Base-by-base conservation (phyloP, 164 flowering plant species). In the Sextonia rubra region DNA sequence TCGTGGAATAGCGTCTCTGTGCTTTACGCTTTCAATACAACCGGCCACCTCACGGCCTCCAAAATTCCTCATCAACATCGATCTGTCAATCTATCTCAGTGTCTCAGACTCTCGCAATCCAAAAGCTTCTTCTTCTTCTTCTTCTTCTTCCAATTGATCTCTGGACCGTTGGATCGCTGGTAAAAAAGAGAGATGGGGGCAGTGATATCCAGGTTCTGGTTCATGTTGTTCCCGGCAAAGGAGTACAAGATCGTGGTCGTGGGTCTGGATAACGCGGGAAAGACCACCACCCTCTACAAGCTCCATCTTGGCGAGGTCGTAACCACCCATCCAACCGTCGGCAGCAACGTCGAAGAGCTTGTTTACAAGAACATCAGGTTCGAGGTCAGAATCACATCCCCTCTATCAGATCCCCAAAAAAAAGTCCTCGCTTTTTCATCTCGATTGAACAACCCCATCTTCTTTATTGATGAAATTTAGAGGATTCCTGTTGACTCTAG, bases 191-290 rank as follows among this genome's bases (percentile, higher is more conserved):
- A 49, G 29, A 66, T 72, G 75, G 75, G 75, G 12, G 69, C 69
- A 8, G 52, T 91, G 18, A 72, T 91, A 66, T 93, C 99, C 32
- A 91, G 73, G 81, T 86, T 96, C 61, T 96, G 98, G 99, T 92
- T 94, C 81, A 89, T 87, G 93, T 37, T 89, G 84, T 94, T 94
- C 71, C 97, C 97, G 5, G 97, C 97, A 8, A 94, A 92, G 80
- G 98, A 94, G 83, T 94, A 92, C 75, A 94, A 94, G 87, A 92
- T 92, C 62, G 91, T 88, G 27, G 94, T 94, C 2, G 98, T 94
- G 24, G 98, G 98, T 65, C 81, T 94, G 81, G 98, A 94, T 79
- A 92, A 94, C 75, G 97, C 98, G n/a, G 98, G 98, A 9, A 94
- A 94, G 81, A 92, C 98, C 4, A 94, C 98, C 2, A 92, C 98